phyloP scores from a whole-genome alignment of 805 yeast species.

The Spathaspora hagerdaliae region DNA sequence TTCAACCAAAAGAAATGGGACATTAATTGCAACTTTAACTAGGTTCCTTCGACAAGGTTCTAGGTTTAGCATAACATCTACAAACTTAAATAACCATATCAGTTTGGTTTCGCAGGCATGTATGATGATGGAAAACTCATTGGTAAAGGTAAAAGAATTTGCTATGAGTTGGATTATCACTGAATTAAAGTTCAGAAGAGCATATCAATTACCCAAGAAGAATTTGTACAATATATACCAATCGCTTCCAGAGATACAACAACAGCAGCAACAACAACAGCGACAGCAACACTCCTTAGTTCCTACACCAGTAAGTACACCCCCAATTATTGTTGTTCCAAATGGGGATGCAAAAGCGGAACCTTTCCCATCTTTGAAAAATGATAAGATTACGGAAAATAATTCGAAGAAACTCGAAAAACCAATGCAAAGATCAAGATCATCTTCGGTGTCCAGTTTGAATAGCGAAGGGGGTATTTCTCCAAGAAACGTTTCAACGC shows the following conservation, averaged over 20 bases:
- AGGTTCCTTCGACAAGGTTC: slow-evolving; percentile 43
- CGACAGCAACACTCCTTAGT: too few relatives aligned
- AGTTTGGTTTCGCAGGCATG: slow-evolving; percentile 41
- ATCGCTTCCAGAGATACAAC: slow-evolving; percentile 3
- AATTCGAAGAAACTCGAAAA: slow-evolving; percentile 13
- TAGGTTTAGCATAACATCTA: slow-evolving; percentile 27
- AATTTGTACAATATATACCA: slow-evolving; percentile 13
- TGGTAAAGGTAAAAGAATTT: slow-evolving; percentile 32
- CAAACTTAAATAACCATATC: slow-evolving; percentile 34
- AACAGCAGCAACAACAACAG: neutral
- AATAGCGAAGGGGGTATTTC: too few relatives aligned
- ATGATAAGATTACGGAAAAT: slow-evolving; percentile 3
- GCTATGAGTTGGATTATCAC: slow-evolving; percentile 39
- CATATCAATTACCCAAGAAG: slow-evolving; percentile 25
- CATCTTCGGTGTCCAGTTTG: slow-evolving; percentile 24
- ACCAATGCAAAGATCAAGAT: slow-evolving; percentile 17
- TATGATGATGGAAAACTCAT: slow-evolving; percentile 22
- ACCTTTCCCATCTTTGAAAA: slow-evolving; percentile 7
- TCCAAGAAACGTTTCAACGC: slow-evolving; percentile 8
- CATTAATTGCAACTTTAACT: slow-evolving; percentile 45
- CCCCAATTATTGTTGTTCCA: neutral
- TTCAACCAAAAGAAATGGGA: slow-evolving; percentile 45
- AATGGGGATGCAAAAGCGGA: neutral
- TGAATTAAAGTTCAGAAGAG: slow-evolving; percentile 39
- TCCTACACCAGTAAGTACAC: neutral